These are phyloP conservation scores for Penicillium sumatraense DNA, from an alignment of 2,329 filamentous ascomycete genomes.

Conservation along the genomic window DNA sequence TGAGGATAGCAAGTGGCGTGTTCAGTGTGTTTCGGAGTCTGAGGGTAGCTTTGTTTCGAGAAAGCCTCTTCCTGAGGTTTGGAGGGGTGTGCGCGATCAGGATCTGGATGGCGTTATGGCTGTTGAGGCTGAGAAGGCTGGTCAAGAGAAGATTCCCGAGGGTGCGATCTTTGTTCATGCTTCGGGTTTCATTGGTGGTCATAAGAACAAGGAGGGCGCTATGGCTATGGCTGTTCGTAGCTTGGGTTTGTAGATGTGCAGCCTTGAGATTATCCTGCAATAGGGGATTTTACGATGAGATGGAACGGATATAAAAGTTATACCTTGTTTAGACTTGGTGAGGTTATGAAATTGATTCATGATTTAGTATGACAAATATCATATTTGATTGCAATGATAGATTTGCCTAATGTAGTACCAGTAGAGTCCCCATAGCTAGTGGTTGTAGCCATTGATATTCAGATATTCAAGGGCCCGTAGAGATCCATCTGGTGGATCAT, in stretches of 20 bases:
- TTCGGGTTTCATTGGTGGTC: conserved; percentile 93
- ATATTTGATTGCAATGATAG: neutral
- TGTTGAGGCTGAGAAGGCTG: conserved; percentile 42
- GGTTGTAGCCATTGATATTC: no score
- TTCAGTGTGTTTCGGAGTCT: conserved; percentile 85
- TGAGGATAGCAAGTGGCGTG: conserved; percentile 83
- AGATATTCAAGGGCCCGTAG: no score
- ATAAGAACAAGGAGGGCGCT: conserved; percentile 87
- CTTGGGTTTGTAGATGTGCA: conserved; percentile 31
- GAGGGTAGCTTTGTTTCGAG: conserved; percentile 89
- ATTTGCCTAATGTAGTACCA: no score
- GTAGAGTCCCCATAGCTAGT: no score
- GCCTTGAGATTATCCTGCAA: no score
- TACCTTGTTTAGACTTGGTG: neutral
- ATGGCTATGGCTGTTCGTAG: conserved; percentile 73
- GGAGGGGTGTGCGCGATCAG: conserved; percentile 88
- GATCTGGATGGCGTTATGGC: conserved; percentile 69
- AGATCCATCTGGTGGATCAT: no score
- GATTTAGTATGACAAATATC: neutral
- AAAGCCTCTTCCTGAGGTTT: conserved; percentile 86
- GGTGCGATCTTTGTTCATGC: conserved; percentile 92
- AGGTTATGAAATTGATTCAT: neutral
- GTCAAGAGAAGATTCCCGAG: conserved; percentile 43
- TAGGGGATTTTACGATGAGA: conserved; percentile 1
- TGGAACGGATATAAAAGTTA: conserved; percentile 8